Evolutionary conservation across 345 rosid genomes (phyloP), one percentile per base, ranked within the genome.

Genomic region (Diplotaxis tenuifolia): DNA sequence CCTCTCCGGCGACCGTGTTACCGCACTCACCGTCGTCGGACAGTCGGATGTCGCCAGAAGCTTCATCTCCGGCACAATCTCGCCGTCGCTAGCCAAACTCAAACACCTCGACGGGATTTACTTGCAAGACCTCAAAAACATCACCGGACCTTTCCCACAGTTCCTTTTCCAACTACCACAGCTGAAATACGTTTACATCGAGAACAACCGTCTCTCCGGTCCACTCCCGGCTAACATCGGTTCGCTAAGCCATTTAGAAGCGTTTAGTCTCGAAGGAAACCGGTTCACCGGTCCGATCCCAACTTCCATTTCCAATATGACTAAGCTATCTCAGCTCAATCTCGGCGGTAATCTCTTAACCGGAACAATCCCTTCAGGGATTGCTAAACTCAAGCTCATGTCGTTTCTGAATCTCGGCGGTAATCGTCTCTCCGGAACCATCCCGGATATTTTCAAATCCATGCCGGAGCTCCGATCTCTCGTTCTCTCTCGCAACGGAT

Each of bases 191-290:
- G 71, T 91, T 9, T 84, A 86, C 81, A 72, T 91, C 5, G 85
- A 85, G 21, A 82, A 85, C 78, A 86, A 75, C 83, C 78, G 40
- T 77, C 87, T 89, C 65, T 85, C 88, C 16, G 97, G 97, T 72
- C 83, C 52, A 6, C 32, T 84, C 36, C 91, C 93, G 0, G 27
- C 19, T 1, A 67, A 67, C 47, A 66, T 86, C 31, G 93, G 91
- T 40, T 65, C 61, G 69, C 16, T 87, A 52, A 68, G 71, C 45
- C 79, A 58, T 23, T 84, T 91, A 0, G 70, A 53, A 5, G 87
- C 85, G 0, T 77, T 85, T 84, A 42, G 50, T 18, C 47, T 89
- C 0, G 52, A 56, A 0, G 92, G 93, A 7, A 91, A 89, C 52
- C 81, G 62, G 19, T 84, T 91, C 76, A 60, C 78, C 14, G 96